These are phyloP conservation scores for Plenodomus biglobosus DNA, from an alignment of 2,329 filamentous ascomycete species.

Conservation along the genomic window DNA sequence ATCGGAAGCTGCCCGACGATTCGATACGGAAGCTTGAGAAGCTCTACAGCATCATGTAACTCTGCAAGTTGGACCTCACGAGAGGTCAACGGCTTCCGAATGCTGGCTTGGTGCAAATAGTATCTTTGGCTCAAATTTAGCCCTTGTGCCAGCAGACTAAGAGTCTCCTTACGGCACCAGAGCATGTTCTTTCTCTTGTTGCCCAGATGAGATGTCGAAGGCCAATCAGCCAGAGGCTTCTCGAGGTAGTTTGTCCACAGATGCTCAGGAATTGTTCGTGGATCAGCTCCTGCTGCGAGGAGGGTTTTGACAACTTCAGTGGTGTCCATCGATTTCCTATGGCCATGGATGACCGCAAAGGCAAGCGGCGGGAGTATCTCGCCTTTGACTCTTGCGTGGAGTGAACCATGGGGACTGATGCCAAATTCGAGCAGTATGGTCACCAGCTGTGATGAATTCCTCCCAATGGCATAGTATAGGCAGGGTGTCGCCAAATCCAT, in stretches of 20 bases:
- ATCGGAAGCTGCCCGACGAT: not conserved
- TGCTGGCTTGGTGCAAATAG: not conserved
- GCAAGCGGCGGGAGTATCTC: constrained; percentile 1
- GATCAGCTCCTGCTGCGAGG: constrained; percentile 1
- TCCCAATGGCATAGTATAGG: not conserved
- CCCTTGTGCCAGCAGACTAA: not conserved
- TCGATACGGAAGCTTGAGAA: not conserved
- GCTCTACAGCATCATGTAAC: not conserved
- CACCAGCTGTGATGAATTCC: not conserved
- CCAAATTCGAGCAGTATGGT: not conserved
- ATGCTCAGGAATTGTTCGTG: constrained; percentile 3
- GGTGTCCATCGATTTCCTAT: not conserved
- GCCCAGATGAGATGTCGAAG: no score
- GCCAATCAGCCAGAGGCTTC: not conserved
- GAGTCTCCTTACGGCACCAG: not conserved
- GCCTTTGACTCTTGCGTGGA: not conserved
- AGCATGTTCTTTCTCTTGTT: not conserved
- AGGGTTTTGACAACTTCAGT: constrained; percentile 5
- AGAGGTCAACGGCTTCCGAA: not conserved
- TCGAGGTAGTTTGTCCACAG: constrained; percentile 8
- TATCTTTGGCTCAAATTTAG: not conserved
- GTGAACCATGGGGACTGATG: not conserved
- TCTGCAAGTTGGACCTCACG: not conserved
- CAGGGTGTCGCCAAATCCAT: not conserved
- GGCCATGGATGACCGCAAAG: constrained; percentile 3